Evolutionary conservation across 2,329 filamentous ascomycete genomes (phyloP), one percentile per base, ranked within the genome.

Genomic region (Aspergillaceae sp.): DNA sequence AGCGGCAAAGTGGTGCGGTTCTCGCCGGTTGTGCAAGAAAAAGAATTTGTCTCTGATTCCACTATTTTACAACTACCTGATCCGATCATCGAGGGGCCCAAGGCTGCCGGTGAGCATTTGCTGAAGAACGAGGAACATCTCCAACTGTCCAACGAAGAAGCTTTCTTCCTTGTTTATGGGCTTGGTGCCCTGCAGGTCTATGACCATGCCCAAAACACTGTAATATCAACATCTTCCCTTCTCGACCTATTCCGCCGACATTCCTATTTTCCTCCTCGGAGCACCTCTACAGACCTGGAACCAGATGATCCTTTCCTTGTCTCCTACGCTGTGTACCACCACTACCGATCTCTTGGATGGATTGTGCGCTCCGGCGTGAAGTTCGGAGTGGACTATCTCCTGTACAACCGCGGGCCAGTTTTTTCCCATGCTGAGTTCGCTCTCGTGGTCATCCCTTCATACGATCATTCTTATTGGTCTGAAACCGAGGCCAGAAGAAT

Each of bases 361-460:
- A 87, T 96, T 1, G 85, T 94, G 0, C 84, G 94, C 9, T 82
- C 86, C 4, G 94, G 92, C 33, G 83, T 94, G 63, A 98, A 98
- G 62, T 98, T 98, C 57, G 87, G 87, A 26, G 86, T 89, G 7
- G 92, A 98, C 65, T 96, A 87, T 73, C 73, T 98, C n/a, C 77
- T 98, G 5, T 98, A 98, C 68, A 83, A 88, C 47, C 84, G 89
- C 19, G 92, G 92, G 0, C 92, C 92, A 0, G 91, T 92, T 0
- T 97, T 98, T 64, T 83, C 88, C 26, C 92, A 98, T 62, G 92
- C 92, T 26, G 89, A 97, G 61, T 98, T 96, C 61, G 90, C 87
- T 0, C 71, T 96, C 38, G 75, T 91, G 27, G 80, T 98, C 36
- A 63, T 97, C 3, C 91, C 92, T 0, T 84, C 88, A 0, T 97